A percentile compares a stretch with the other conserved stretches of the same genome.
These are phyloP conservation scores for Fistulifera pelliculosa DNA, from an alignment of 108 stramenopile species.

Conservation along the genomic window DNA sequence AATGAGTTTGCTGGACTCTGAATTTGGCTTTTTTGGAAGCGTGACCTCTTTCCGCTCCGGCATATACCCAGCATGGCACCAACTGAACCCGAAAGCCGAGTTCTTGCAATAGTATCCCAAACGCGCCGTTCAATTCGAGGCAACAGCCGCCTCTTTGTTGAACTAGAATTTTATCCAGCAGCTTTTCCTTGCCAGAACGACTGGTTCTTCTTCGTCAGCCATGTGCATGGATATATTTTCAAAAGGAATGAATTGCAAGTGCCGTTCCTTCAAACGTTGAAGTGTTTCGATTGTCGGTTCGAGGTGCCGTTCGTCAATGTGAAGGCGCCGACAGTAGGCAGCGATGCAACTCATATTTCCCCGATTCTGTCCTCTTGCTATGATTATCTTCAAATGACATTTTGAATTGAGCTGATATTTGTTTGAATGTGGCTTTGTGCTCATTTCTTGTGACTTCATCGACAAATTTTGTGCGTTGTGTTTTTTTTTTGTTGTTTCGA, in stretches of 20 bases:
- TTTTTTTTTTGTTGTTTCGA: too few relatives aligned
- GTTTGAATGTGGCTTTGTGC: too few relatives aligned
- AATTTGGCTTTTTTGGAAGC: constrained; percentile 7
- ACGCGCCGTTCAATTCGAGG: constrained; percentile 27
- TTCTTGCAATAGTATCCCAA: constrained; percentile 7
- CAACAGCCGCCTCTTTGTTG: constrained; percentile 27
- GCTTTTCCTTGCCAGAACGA: neutral
- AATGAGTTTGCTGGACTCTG: constrained; percentile 6
- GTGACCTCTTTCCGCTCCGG: constrained; percentile 5
- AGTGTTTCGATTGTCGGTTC: constrained; percentile 5
- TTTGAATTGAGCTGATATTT: too few relatives aligned
- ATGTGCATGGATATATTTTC: constrained; percentile 22
- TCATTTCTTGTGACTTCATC: too few relatives aligned
- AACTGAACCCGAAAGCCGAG: constrained; percentile 14
- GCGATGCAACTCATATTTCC: too few relatives aligned
- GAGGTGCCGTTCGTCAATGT: too few relatives aligned
- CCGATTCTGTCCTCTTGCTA: too few relatives aligned
- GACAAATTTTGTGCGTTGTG: too few relatives aligned
- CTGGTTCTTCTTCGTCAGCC: neutral
- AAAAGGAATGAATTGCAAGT: constrained; percentile 24
- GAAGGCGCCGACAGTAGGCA: too few relatives aligned
- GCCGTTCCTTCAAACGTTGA: constrained; percentile 13
- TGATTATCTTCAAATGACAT: too few relatives aligned
- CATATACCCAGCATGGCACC: constrained; percentile 14
- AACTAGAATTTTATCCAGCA: constrained; percentile 18